Evolutionary conservation across 345 rosid genomes (phyloP).

Genomic region (Populus deltoides): DNA sequence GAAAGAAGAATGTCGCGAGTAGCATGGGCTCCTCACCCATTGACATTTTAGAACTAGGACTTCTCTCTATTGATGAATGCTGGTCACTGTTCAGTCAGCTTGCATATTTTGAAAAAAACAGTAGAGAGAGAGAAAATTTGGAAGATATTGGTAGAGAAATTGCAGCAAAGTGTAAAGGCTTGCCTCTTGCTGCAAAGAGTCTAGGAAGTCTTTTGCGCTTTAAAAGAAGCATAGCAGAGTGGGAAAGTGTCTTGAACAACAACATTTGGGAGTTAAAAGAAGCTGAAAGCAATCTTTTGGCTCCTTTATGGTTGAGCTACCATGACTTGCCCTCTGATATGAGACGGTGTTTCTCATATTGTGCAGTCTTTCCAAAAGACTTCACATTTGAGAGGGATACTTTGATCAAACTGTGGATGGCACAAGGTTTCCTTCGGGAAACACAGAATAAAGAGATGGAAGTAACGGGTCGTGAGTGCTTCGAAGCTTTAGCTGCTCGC

Average conservation of each 20-base stretch:
- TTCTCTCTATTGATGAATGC: neutral
- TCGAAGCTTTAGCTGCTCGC: neutral
- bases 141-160: constrained; percentile 1
- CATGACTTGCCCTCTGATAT: neutral
- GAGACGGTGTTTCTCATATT: constrained; percentile 2
- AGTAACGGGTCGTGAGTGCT: neutral
- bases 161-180: neutral
- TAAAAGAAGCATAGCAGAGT: neutral
- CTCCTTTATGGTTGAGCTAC: constrained; percentile 18
- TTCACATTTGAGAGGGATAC: neutral
- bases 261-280: constrained; percentile 12
- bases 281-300: constrained; percentile 3
- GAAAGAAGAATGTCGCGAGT: neutral
- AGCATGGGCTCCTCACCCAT: neutral
- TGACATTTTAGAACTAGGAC: neutral
- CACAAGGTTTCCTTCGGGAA: constrained; percentile 6
- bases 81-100: constrained; percentile 1
- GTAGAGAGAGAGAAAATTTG: neutral
- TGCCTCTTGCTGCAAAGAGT: constrained; percentile 7
- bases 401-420: constrained; percentile 17
- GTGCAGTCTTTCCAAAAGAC: constrained; percentile 15
- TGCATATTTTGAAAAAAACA: neutral
- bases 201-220: constrained; percentile 12
- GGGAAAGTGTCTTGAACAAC: constrained; percentile 20
- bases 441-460: neutral